These are phyloP conservation scores for Leccinum fallax DNA, from an alignment of 1,284 basidiomycete species.

Conservation along the genomic window DNA sequence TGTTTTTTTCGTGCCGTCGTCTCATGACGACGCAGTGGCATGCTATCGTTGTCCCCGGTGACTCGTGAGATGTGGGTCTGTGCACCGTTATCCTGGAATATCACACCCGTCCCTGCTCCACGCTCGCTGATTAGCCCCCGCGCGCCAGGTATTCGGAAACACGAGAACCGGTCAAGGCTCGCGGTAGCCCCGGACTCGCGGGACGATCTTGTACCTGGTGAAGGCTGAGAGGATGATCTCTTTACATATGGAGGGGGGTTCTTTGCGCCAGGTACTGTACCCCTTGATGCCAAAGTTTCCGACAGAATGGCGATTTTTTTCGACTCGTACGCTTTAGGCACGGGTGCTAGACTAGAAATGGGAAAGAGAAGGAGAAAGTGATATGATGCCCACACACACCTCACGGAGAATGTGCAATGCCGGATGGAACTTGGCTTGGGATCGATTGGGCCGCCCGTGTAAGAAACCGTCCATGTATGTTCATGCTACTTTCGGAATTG, in stretches of 20 bases:
- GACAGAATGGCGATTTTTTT: slow-evolving; percentile 12
- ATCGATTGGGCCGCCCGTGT: slow-evolving; percentile 9
- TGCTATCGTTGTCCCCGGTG: neutral
- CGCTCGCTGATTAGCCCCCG: neutral
- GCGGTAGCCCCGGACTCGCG: neutral
- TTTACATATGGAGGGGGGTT: slow-evolving; percentile 1
- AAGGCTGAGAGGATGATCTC: slow-evolving; percentile 8
- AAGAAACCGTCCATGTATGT: slow-evolving; percentile 17
- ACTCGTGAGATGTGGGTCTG: neutral
- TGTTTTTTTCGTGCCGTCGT: neutral
- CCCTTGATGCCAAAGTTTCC: slow-evolving; percentile 15
- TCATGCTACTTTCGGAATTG: slow-evolving; percentile 9
- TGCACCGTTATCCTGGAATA: neutral
- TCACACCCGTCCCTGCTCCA: neutral
- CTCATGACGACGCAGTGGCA: neutral
- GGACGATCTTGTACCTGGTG: slow-evolving; percentile 17
- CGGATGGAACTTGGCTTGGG: neutral
- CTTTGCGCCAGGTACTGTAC: neutral
- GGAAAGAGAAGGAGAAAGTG: slow-evolving; percentile 2
- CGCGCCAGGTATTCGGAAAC: slow-evolving; percentile 10
- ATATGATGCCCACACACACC: neutral
- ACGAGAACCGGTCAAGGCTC: neutral
- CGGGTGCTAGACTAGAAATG: neutral
- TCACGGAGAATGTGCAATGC: neutral
- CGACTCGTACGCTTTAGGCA: neutral